Percentiles rank a stretch among this genome's conserved stretches.
Conservation (phyloP, 805 yeast genomes). For the Candida argentea region DNA sequence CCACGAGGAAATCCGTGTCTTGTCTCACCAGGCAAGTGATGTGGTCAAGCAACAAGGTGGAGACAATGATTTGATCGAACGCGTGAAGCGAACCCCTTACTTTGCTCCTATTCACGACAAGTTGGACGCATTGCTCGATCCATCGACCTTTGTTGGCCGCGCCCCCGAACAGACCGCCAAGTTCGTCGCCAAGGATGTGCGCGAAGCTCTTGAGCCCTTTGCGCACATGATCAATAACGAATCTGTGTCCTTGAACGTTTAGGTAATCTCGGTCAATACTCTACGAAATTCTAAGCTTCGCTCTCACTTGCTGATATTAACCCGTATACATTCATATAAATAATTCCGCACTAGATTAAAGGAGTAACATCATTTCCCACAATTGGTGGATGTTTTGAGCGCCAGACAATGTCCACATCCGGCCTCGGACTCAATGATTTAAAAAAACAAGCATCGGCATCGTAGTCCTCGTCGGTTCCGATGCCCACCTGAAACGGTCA, state of each 20-base stretch:
- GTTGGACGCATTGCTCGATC: slow-evolving; percentile 73
- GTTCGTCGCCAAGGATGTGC: slow-evolving; percentile 78
- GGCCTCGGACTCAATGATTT: too few relatives aligned
- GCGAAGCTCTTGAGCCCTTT: slow-evolving; percentile 67
- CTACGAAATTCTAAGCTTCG: background rate
- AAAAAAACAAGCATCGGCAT: too few relatives aligned
- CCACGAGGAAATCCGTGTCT: slow-evolving; percentile 93
- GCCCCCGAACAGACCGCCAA: slow-evolving; percentile 97
- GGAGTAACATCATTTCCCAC: too few relatives aligned
- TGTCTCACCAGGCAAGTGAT: slow-evolving; percentile 94
- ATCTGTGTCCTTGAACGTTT: slow-evolving; percentile 74
- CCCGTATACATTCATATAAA: too few relatives aligned
- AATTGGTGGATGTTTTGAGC: too few relatives aligned
- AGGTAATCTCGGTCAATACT: too few relatives aligned
- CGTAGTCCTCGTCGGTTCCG: too few relatives aligned
- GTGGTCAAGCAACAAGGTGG: slow-evolving; percentile 98
- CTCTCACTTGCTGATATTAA: too few relatives aligned
- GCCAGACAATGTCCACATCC: too few relatives aligned
- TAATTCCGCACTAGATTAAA: too few relatives aligned
- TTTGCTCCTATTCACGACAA: slow-evolving; percentile 85
- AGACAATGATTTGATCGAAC: slow-evolving; percentile 90
- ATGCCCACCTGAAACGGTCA: too few relatives aligned
- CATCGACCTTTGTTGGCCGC: slow-evolving; percentile 93
- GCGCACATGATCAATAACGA: slow-evolving; percentile 48
- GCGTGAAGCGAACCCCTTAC: slow-evolving; percentile 67